Evolutionary conservation across 345 rosid species (phyloP).

Genomic region (Citrus medica): DNA sequence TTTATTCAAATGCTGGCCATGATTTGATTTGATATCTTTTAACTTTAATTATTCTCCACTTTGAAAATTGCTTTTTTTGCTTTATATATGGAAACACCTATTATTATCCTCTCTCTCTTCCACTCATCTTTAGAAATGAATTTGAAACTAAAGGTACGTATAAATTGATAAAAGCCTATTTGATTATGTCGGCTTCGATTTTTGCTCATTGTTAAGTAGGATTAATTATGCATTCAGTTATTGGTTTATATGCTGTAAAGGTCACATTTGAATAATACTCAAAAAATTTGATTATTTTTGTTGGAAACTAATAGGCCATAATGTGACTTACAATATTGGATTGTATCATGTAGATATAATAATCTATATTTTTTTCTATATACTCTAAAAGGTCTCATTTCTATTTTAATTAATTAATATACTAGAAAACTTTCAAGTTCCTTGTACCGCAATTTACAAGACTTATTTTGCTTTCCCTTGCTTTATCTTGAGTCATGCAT

Average conservation of each 20-base stretch:
- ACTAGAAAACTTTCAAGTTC: background rate
- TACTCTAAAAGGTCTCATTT: background rate
- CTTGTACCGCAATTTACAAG: background rate
- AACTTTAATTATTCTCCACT: constrained; percentile 14
- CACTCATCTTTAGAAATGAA: background rate
- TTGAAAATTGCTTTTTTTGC: constrained; percentile 25
- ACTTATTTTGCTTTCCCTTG: background rate
- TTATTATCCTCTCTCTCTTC: constrained; percentile 6
- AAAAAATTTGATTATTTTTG: no score
- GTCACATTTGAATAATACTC: no score
- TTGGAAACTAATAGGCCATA: background rate
- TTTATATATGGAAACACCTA: constrained; percentile 13
- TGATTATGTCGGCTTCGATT: background rate
- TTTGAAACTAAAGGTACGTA: background rate
- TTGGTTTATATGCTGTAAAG: background rate
- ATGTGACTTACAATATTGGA: constrained; percentile 6
- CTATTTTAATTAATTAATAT: background rate
- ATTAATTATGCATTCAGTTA: background rate
- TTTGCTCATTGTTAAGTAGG: background rate
- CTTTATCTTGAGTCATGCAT: background rate
- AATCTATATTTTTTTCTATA: constrained; percentile 3
- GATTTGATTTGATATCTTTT: background rate
- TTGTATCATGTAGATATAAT: background rate
- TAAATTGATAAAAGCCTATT: background rate
- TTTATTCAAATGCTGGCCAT: background rate